Evolutionary conservation across 176 grass and related monocot genomes (phyloP).

Genomic region (Triticum monococcum): DNA sequence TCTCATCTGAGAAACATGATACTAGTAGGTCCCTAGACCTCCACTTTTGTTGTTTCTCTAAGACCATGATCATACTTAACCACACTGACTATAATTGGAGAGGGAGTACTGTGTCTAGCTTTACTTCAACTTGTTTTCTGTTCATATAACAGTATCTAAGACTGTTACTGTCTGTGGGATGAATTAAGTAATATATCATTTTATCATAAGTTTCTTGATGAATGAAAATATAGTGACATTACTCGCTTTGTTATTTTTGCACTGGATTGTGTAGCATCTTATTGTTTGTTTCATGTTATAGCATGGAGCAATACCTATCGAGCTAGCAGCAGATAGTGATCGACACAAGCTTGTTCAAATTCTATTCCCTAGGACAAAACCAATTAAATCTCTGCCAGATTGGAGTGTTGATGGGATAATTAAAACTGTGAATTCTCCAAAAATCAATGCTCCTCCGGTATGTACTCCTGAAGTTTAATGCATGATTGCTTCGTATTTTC

Average conservation of each 20-base stretch:
- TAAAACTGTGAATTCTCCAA: not conserved
- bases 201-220: not conserved
- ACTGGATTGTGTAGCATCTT: not conserved
- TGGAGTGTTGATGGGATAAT: constrained; percentile 30
- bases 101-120: not conserved
- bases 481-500: not conserved
- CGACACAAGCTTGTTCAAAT: constrained; percentile 36
- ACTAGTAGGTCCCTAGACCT: not conserved
- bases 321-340: constrained; percentile 27
- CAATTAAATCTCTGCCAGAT: constrained; percentile 13
- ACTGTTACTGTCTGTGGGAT: not conserved
- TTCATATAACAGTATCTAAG: not conserved
- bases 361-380: constrained; percentile 30
- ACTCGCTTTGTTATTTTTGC: not conserved
- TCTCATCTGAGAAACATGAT: not conserved
- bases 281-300: constrained; percentile 1
- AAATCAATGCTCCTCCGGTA: not conserved
- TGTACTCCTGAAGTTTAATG: not conserved
- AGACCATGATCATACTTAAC: not conserved
- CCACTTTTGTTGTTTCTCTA: not conserved
- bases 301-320: constrained; percentile 22
- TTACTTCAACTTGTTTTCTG: not conserved
- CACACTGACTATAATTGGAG: not conserved
- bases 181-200: constrained; percentile 8
- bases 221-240: not conserved